Conservation (phyloP, 148 eudicot genomes). For the Vaccinium vitisidaea region DNA sequence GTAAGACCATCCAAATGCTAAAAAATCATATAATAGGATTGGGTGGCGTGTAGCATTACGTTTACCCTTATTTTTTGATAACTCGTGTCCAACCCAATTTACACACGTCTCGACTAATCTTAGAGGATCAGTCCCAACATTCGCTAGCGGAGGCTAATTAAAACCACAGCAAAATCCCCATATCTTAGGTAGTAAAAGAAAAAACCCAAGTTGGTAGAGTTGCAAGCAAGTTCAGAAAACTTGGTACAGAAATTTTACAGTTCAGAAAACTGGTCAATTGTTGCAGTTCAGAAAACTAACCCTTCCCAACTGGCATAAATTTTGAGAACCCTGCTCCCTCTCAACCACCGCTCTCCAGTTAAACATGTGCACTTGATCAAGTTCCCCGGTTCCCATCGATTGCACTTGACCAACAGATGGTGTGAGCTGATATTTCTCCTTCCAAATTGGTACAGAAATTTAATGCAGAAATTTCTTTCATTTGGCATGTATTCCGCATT, state of each 20-base stretch:
- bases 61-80: not conserved
- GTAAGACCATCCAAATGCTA: not conserved
- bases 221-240: too few species aligned
- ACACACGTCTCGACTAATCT: not conserved
- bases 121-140: not conserved
- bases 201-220: too few species aligned
- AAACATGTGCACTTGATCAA: not conserved
- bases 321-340: not conserved
- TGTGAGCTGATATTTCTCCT: not conserved
- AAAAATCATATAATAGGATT: not conserved
- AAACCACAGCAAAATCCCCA: not conserved
- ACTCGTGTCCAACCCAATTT: not conserved
- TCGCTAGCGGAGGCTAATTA: not conserved
- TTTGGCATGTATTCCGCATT: not conserved
- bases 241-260: too few species aligned
- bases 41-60: not conserved
- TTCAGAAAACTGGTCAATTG: too few species aligned
- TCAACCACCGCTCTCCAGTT: not conserved
- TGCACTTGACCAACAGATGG: not conserved
- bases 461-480: not conserved
- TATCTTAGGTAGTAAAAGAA: not conserved
- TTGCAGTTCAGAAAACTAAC: too few species aligned
- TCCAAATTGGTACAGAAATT: not conserved
- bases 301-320: not conserved
- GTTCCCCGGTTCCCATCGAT: not conserved